phyloP scores from a whole-genome alignment of 805 yeast genomes.

The Yarrowia sp. region DNA sequence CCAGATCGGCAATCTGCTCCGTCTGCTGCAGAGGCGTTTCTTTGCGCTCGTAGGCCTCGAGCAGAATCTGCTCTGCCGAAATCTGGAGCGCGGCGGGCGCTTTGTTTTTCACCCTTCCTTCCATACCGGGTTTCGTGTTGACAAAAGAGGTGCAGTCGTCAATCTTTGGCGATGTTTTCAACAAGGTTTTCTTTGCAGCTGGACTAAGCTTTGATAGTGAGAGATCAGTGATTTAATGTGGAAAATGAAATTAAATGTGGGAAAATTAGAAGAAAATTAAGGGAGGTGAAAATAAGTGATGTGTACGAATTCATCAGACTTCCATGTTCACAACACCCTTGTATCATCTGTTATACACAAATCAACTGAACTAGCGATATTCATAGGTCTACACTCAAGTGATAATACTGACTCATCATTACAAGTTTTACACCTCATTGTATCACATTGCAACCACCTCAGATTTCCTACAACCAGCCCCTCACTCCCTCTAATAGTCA shows the following conservation, averaged over 20 bases:
- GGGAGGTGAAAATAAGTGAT: too few species aligned
- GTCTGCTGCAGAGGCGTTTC: conserved; percentile 54
- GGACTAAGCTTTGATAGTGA: conserved; percentile 11
- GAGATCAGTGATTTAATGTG: too few species aligned
- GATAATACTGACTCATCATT: too few species aligned
- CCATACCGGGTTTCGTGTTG: conserved; percentile 18
- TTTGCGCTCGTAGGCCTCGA: conserved; percentile 64
- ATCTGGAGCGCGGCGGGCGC: conserved; percentile 62
- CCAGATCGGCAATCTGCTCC: conserved; percentile 51
- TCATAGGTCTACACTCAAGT: too few species aligned
- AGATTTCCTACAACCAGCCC: background rate
- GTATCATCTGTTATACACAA: too few species aligned
- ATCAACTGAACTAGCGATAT: too few species aligned
- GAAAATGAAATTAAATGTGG: too few species aligned
- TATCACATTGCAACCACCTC: too few species aligned
- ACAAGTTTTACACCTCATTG: too few species aligned
- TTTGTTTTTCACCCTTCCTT: conserved; percentile 50
- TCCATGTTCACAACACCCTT: too few species aligned
- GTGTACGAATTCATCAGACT: too few species aligned
- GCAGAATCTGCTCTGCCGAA: conserved; percentile 67
- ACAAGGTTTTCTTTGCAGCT: conserved; percentile 20
- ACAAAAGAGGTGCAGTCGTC: background rate
- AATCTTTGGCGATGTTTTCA: conserved; percentile 11
- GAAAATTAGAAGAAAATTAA: too few species aligned
- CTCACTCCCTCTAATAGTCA: background rate